A percentile compares a stretch with the other conserved stretches of the same genome.
Evolutionary conservation across 2,329 filamentous ascomycete species (phyloP).

Genomic region (Trichoderma breve): DNA sequence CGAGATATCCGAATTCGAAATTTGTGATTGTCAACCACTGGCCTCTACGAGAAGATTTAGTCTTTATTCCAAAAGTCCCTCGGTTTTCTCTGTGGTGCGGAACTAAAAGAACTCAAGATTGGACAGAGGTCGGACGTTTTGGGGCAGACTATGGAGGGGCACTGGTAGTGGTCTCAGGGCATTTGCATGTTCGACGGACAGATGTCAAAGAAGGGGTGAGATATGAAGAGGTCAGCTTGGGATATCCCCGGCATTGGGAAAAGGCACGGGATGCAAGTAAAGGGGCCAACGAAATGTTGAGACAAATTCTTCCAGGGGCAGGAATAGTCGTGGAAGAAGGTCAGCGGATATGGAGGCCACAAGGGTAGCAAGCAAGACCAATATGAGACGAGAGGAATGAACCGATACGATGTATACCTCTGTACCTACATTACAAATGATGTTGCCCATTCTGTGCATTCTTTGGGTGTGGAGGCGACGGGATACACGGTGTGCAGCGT

Average conservation of each 20-base stretch:
- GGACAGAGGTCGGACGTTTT: neutral
- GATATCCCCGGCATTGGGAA: conserved; percentile 12
- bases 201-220: conserved; percentile 12
- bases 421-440: neutral
- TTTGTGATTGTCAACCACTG: conserved; percentile 14
- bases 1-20: neutral
- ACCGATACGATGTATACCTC: neutral
- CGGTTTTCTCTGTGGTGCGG: conserved; percentile 15
- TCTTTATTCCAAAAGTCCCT: conserved; percentile 7
- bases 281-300: conserved; percentile 12
- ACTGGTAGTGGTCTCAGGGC: conserved; percentile 1
- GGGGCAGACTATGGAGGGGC: conserved; percentile 2
- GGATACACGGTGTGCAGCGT: neutral
- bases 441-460: neutral
- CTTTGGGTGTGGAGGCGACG: neutral
- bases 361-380: neutral
- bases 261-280: neutral
- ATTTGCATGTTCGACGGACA: conserved; percentile 7
- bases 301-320: neutral
- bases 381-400: neutral
- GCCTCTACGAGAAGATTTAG: conserved; percentile 5
- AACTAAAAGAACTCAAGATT: conserved; percentile 4
- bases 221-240: conserved; percentile 12
- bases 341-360: neutral
- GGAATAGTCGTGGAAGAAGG: neutral